Conservation (phyloP, 2,329 filamentous ascomycete species). For the Chalara sp. region DNA sequence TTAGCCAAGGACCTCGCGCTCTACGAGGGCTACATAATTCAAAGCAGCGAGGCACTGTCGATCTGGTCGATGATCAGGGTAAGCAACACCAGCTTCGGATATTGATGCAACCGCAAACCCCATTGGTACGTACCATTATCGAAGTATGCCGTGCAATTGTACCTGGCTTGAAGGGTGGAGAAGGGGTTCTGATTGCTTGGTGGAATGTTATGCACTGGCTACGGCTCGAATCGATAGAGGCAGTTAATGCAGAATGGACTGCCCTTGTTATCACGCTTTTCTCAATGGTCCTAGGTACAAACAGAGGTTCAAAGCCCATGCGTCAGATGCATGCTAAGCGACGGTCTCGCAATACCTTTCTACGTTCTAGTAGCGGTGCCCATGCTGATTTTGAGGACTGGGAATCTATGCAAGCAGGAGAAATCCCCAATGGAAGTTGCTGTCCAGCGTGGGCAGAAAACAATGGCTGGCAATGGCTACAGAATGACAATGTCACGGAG, state of each 20-base stretch:
- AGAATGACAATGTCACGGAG: constrained; percentile 37
- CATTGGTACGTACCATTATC: constrained; percentile 55
- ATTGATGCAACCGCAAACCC: constrained; percentile 56
- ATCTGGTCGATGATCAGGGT: constrained; percentile 56
- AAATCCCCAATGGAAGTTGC: constrained; percentile 26
- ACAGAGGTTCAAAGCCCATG: constrained; percentile 30
- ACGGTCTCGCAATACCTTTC: constrained; percentile 33
- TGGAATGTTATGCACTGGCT: constrained; percentile 71
- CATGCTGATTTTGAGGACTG: constrained; percentile 33
- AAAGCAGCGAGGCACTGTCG: constrained; percentile 53
- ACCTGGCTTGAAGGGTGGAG: constrained; percentile 47
- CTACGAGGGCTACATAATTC: constrained; percentile 47
- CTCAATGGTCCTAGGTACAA: constrained; percentile 54
- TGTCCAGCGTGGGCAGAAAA: constrained; percentile 53
- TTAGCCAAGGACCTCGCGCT: constrained; percentile 33
- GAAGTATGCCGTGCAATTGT: constrained; percentile 58
- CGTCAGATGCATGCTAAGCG: constrained; percentile 26
- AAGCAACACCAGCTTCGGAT: constrained; percentile 61
- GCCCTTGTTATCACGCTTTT: constrained; percentile 58
- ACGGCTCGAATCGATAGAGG: constrained; percentile 36
- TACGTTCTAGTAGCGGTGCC: constrained; percentile 42
- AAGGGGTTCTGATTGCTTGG: constrained; percentile 62
- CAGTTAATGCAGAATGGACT: constrained; percentile 60
- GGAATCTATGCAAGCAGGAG: constrained; percentile 39
- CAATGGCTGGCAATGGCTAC: constrained; percentile 64